These are phyloP conservation scores for Lithospermum erythrorhizon DNA, from an alignment of 257 asterid species.

Conservation along the genomic window DNA sequence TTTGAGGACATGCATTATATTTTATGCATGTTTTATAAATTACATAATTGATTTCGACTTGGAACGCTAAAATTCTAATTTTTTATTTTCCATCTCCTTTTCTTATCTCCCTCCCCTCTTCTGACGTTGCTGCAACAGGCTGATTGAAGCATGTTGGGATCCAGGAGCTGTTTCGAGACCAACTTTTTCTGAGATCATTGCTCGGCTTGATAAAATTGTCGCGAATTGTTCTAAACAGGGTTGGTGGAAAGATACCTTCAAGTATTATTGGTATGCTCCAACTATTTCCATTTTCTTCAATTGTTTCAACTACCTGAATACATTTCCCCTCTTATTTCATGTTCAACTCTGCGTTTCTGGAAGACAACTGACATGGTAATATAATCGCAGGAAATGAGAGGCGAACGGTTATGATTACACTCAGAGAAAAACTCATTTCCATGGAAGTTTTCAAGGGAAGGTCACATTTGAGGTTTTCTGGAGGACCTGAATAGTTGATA, in stretches of 20 bases:
- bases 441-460: too few species aligned
- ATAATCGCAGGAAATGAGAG: too few species aligned
- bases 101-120: not conserved
- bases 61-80: too few species aligned
- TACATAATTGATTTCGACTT: too few species aligned
- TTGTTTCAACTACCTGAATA: not conserved
- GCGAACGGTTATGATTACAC: too few species aligned
- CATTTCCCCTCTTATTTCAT: not conserved
- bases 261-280: slow-evolving; percentile 73
- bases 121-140: slow-evolving; percentile 24
- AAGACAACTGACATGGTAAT: too few species aligned
- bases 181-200: slow-evolving; percentile 57
- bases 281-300: not conserved
- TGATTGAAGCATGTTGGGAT: slow-evolving; percentile 93
- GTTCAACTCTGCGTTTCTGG: too few species aligned
- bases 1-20: too few species aligned
- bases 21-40: too few species aligned
- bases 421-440: too few species aligned
- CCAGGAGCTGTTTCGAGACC: slow-evolving; percentile 51
- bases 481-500: too few species aligned
- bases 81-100: not conserved
- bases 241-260: slow-evolving; percentile 98
- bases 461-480: too few species aligned
- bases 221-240: slow-evolving; percentile 68
- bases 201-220: slow-evolving; percentile 59